These are phyloP conservation scores for Osmozyma mogii DNA, from an alignment of 805 yeast species.

Conservation along the genomic window DNA sequence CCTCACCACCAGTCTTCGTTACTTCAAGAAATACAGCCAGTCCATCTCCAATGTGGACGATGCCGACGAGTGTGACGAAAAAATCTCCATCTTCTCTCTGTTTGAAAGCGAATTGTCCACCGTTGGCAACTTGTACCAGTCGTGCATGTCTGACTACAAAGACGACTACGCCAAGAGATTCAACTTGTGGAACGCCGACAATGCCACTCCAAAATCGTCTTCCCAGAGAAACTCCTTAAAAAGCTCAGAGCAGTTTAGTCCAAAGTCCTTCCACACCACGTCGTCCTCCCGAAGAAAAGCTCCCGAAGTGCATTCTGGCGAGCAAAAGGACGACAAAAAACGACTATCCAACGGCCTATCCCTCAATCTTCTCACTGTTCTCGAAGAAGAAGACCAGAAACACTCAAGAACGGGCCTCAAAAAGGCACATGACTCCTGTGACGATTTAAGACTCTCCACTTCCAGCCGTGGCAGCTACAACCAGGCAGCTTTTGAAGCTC, in stretches of 20 bases:
- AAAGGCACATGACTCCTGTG: slow-evolving; percentile 9
- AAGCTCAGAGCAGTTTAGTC: slow-evolving; percentile 9
- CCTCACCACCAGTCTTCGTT: slow-evolving; percentile 27
- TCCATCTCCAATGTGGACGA: slow-evolving; percentile 18
- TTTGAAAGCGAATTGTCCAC: slow-evolving; percentile 24
- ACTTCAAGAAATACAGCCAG: slow-evolving; percentile 29
- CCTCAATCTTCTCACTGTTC: slow-evolving; percentile 30
- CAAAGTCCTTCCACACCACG: slow-evolving; percentile 29
- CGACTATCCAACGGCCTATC: slow-evolving; percentile 31
- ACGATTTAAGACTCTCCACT: slow-evolving; percentile 18
- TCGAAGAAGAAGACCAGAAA: slow-evolving; percentile 18
- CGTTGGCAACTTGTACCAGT: slow-evolving; percentile 23
- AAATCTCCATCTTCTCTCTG: slow-evolving; percentile 27
- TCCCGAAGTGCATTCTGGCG: not conserved
- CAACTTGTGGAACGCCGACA: slow-evolving; percentile 11
- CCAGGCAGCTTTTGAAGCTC: slow-evolving; percentile 28
- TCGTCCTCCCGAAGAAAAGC: slow-evolving; percentile 8
- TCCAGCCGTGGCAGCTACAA: slow-evolving; percentile 23
- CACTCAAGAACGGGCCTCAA: not conserved
- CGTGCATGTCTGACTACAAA: slow-evolving; percentile 21
- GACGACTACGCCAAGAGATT: slow-evolving; percentile 9
- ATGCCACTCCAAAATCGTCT: slow-evolving; percentile 5
- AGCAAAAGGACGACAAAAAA: slow-evolving; percentile 11
- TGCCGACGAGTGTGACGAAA: slow-evolving; percentile 29
- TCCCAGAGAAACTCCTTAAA: slow-evolving; percentile 3